phyloP scores from a whole-genome alignment of 768 basidiomycete genomes.

The Podaxis sp. region DNA sequence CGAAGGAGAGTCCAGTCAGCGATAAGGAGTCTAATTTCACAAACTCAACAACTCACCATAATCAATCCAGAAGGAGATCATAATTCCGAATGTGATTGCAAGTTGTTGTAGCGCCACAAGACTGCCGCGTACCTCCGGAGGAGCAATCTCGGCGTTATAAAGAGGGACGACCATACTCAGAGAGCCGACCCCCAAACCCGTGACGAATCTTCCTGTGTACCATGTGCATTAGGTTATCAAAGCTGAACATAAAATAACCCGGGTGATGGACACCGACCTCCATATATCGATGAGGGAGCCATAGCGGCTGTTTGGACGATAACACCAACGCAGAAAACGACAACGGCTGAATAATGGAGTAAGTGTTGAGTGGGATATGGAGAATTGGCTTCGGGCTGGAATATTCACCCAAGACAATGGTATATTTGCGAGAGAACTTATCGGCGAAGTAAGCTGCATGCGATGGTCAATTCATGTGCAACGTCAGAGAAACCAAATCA shows the following conservation, averaged over 20 bases:
- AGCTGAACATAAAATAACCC: neutral
- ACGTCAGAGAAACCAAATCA: neutral
- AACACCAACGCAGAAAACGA: constrained; percentile 69
- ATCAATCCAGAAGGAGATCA: constrained; percentile 61
- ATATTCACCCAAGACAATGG: constrained; percentile 53
- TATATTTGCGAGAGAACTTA: constrained; percentile 71
- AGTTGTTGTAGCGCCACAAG: constrained; percentile 81
- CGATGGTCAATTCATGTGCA: neutral
- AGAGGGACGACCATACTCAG: constrained; percentile 83
- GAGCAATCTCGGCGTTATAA: constrained; percentile 71
- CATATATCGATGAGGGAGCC: constrained; percentile 62
- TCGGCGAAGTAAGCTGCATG: constrained; percentile 60
- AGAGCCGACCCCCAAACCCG: constrained; percentile 80
- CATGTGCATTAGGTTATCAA: neutral
- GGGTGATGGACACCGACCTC: constrained; percentile 32
- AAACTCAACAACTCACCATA: constrained; percentile 32
- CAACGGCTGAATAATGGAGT: constrained; percentile 38
- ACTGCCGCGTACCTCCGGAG: constrained; percentile 80
- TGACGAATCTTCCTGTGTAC: constrained; percentile 62
- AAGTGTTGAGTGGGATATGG: neutral
- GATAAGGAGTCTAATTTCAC: constrained; percentile 9
- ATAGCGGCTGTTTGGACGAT: constrained; percentile 67
- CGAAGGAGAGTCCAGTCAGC: constrained; percentile 43
- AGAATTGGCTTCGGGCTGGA: neutral
- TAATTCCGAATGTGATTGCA: constrained; percentile 79